Conservation (phyloP, 148 eudicot genomes). For the Tetragonia tetragonoides region DNA sequence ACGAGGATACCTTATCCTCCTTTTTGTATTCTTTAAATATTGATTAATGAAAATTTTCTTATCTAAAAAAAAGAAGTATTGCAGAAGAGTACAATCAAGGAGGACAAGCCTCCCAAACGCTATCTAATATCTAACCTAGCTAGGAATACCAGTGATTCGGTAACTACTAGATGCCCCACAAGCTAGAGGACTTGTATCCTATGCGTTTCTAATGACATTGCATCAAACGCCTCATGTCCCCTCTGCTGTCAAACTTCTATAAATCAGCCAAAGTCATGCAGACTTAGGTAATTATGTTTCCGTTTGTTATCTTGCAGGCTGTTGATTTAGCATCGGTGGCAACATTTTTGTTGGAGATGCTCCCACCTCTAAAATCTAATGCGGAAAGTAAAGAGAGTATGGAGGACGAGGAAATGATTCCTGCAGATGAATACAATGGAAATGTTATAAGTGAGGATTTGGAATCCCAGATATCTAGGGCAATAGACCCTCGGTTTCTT, state of each 20-base stretch:
- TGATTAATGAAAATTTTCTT: no score
- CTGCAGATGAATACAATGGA: conserved; percentile 46
- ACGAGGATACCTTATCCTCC: no score
- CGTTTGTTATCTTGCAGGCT: conserved; percentile 51
- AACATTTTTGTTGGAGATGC: conserved; percentile 74
- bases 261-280: neutral
- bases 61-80: no score
- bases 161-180: no score
- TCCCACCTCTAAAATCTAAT: conserved; percentile 64
- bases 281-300: neutral
- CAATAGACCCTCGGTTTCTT: conserved; percentile 86
- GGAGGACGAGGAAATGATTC: conserved; percentile 78
- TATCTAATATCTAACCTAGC: no score
- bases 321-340: conserved; percentile 74
- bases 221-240: neutral
- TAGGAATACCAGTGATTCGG: no score
- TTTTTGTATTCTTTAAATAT: no score
- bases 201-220: no score
- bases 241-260: neutral
- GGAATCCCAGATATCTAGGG: conserved; percentile 68
- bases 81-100: no score
- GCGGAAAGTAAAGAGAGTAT: conserved; percentile 53
- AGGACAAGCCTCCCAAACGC: no score
- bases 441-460: conserved; percentile 50
- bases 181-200: no score